Evolutionary conservation across 768 basidiomycete species (phyloP).

Genomic region (Russula abietina): DNA sequence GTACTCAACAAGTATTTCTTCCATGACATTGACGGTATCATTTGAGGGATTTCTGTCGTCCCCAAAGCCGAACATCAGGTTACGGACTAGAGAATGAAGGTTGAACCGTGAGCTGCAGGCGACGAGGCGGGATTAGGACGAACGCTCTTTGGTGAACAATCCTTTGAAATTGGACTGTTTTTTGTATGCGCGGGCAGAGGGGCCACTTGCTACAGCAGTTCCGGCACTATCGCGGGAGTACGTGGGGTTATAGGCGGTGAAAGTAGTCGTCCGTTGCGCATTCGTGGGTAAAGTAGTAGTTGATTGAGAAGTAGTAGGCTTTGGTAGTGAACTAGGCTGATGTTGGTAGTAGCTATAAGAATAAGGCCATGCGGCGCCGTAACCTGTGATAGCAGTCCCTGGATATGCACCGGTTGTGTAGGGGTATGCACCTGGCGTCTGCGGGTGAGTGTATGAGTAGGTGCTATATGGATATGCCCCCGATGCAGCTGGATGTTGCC

Average conservation of each 20-base stretch:
- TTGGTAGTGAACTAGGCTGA: conserved; percentile 20
- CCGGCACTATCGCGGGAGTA: conserved; percentile 45
- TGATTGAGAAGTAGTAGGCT: conserved; percentile 27
- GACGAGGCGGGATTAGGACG: conserved; percentile 29
- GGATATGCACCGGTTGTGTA: conserved; percentile 46
- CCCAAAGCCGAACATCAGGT: conserved; percentile 89
- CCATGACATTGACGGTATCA: conserved; percentile 88
- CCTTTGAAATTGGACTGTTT: conserved; percentile 69
- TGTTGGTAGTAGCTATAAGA: conserved; percentile 50
- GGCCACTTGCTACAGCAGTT: conserved; percentile 36
- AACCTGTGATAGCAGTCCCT: conserved; percentile 60
- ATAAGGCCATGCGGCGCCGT: conserved; percentile 59
- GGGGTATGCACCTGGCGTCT: conserved; percentile 45
- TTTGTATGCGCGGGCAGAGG: conserved; percentile 43
- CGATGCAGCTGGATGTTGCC: conserved; percentile 34
- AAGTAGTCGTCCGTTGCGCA: conserved; percentile 26
- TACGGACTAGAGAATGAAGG: conserved; percentile 50
- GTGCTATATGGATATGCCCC: conserved; percentile 62
- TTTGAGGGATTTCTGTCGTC: conserved; percentile 84
- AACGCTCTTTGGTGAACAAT: conserved; percentile 75
- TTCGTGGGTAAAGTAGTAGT: conserved; percentile 23
- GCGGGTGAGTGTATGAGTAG: conserved; percentile 37
- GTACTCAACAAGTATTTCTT: conserved; percentile 87
- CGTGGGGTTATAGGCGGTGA: conserved; percentile 38
- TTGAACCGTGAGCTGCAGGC: neutral